These are phyloP conservation scores for Kwoniella newhampshirensis DNA, from an alignment of 768 basidiomycete genomes.

Conservation along the genomic window DNA sequence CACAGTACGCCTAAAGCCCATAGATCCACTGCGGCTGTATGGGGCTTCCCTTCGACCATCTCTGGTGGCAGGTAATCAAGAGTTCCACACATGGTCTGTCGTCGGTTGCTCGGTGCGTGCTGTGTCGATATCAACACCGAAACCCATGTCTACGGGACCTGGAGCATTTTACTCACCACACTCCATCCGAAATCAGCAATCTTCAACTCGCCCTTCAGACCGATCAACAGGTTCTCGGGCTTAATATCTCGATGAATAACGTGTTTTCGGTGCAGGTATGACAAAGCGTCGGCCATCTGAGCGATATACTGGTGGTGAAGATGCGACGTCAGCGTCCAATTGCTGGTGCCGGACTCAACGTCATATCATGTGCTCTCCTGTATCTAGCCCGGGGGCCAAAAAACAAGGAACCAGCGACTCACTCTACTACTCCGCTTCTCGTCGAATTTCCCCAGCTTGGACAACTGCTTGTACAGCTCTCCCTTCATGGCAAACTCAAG, in stretches of 20 bases:
- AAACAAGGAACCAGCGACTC: conserved; percentile 23
- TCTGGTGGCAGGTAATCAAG: conserved; percentile 96
- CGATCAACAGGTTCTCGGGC: conserved; percentile 88
- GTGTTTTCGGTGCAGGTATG: conserved; percentile 89
- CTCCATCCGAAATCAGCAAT: conserved; percentile 99
- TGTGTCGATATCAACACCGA: conserved; percentile 1
- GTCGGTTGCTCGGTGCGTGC: conserved; percentile 81
- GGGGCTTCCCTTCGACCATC: conserved; percentile 92
- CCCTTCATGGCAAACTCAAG: conserved; percentile 96
- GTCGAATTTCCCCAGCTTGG: conserved; percentile 78
- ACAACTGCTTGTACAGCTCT: conserved; percentile 93
- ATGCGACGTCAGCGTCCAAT: too few relatives aligned
- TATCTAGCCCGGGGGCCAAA: too few relatives aligned
- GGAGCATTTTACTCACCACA: conserved; percentile 39
- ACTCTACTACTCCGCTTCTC: conserved; percentile 75
- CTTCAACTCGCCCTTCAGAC: conserved; percentile 89
- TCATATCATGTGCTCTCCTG: too few relatives aligned
- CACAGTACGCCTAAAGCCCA: conserved; percentile 97
- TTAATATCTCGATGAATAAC: conserved; percentile 99
- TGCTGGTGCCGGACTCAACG: too few relatives aligned
- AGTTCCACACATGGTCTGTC: conserved; percentile 91
- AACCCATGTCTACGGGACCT: not conserved
- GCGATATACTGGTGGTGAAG: conserved; percentile 90
- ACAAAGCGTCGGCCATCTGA: conserved; percentile 95
- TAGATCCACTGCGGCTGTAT: conserved; percentile 85